Percentiles rank a stretch among this genome's conserved stretches.
Conservation (phyloP, 2,329 filamentous ascomycete species). For the Hypoxylon sp. region DNA sequence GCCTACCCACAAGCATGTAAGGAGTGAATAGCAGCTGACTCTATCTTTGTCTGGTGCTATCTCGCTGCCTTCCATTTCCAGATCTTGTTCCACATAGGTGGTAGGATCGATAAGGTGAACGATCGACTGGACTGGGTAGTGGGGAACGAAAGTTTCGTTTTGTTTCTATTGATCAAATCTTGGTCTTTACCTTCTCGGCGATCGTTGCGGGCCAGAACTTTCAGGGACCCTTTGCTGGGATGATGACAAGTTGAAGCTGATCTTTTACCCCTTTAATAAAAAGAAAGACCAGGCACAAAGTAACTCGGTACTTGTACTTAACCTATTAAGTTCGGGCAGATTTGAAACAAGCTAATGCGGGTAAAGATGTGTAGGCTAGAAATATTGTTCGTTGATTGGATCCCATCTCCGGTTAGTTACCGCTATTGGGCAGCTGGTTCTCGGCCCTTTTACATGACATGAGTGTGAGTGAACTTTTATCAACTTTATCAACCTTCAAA, state of each 20-base stretch:
- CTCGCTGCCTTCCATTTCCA: conserved; percentile 3
- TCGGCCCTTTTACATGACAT: conserved; percentile 9
- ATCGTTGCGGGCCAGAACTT: conserved; percentile 23
- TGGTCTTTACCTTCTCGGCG: conserved; percentile 17
- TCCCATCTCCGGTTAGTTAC: conserved; percentile 22
- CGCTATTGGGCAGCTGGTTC: conserved; percentile 26
- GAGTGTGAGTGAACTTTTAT: not conserved
- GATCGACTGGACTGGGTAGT: conserved; percentile 15
- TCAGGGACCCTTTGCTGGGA: conserved; percentile 6
- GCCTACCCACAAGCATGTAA: too few relatives aligned
- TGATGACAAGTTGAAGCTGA: conserved; percentile 21
- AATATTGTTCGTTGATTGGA: conserved; percentile 28
- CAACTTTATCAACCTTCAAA: not conserved
- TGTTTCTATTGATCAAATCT: conserved; percentile 28
- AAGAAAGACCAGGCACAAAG: conserved; percentile 15
- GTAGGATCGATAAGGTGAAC: conserved; percentile 18
- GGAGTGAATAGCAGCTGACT: not conserved
- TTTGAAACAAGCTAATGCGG: conserved; percentile 43
- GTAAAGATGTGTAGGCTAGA: conserved; percentile 2
- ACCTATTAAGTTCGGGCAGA: conserved; percentile 28
- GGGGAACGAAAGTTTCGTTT: conserved; percentile 34
- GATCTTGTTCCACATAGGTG: conserved; percentile 1
- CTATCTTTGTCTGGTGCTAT: not conserved
- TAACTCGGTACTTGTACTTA: conserved; percentile 14
- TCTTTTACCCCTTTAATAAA: conserved; percentile 44